phyloP scores from a whole-genome alignment of 2,329 filamentous ascomycete genomes.

The Pyrenophora teres region DNA sequence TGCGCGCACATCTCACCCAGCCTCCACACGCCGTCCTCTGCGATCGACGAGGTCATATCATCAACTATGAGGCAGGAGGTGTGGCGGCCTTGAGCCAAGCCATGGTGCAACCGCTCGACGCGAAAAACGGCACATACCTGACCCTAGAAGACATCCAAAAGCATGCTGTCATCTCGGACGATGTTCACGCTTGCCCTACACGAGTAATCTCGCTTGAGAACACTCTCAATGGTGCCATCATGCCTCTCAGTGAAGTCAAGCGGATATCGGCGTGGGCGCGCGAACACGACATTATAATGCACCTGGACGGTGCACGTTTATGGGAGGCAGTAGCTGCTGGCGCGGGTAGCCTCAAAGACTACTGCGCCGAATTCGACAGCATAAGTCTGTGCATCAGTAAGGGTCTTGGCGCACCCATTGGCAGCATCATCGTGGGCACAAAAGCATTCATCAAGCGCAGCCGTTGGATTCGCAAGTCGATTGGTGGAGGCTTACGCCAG shows the following conservation, averaged over 20 bases:
- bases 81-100: conserved; percentile 74
- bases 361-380: conserved; percentile 71
- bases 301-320: conserved; percentile 78
- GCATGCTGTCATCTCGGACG: conserved; percentile 66
- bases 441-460: conserved; percentile 66
- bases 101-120: conserved; percentile 67
- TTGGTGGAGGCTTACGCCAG: conserved; percentile 79
- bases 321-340: conserved; percentile 80
- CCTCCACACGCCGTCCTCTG: conserved; percentile 82
- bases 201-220: conserved; percentile 84
- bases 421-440: conserved; percentile 70
- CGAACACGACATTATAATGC: conserved; percentile 68
- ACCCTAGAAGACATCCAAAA: conserved; percentile 76
- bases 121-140: conserved; percentile 72
- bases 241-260: conserved; percentile 72
- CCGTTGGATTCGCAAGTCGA: conserved; percentile 77
- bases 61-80: conserved; percentile 70
- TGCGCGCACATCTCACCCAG: conserved; percentile 75
- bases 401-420: conserved; percentile 79
- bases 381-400: conserved; percentile 81
- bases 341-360: conserved; percentile 69
- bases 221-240: conserved; percentile 77
- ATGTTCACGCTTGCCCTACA: conserved; percentile 80
- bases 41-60: conserved; percentile 78
- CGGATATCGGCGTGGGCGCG: conserved; percentile 71